phyloP scores from a whole-genome alignment of 805 yeast genomes.

The Jamesozyma jinghongensis region DNA sequence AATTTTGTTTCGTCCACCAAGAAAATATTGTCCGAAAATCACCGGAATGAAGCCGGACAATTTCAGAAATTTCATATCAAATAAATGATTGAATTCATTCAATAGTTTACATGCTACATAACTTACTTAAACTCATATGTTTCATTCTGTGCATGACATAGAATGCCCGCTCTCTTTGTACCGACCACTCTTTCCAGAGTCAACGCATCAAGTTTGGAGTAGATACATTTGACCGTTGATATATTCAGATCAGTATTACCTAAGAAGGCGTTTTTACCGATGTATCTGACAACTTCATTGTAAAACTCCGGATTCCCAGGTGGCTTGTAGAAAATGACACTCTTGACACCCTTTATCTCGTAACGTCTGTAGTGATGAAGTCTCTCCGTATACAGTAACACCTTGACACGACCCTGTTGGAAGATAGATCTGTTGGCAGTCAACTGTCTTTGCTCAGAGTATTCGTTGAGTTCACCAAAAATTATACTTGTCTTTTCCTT shows the following conservation, averaged over 20 bases:
- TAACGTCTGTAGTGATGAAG: conserved; percentile 85
- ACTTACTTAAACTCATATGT: conserved; percentile 56
- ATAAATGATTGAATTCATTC: too few relatives aligned
- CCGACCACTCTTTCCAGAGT: conserved; percentile 83
- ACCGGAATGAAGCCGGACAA: too few relatives aligned
- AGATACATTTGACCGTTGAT: conserved; percentile 52
- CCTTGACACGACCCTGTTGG: conserved; percentile 49
- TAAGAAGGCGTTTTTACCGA: conserved; percentile 49
- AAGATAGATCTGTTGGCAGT: conserved; percentile 66
- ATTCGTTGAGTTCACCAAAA: conserved; percentile 74
- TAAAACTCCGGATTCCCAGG: conserved; percentile 84
- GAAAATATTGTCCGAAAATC: too few relatives aligned
- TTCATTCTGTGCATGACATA: conserved; percentile 65
- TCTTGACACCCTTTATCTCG: conserved; percentile 76
- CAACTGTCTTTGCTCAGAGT: conserved; percentile 61
- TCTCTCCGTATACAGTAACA: conserved; percentile 88
- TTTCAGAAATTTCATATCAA: too few relatives aligned
- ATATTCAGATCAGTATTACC: conserved; percentile 47
- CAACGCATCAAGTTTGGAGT: conserved; percentile 70
- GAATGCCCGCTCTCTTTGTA: conserved; percentile 52
- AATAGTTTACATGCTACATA: not conserved
- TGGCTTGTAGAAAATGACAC: conserved; percentile 68
- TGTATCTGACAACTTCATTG: conserved; percentile 59
- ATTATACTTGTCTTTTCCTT: conserved; percentile 48
- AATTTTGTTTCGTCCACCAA: too few relatives aligned